Percentiles rank a stretch among this genome's conserved stretches.
Conservation (phyloP, 148 eudicot species). For the Drosera capensis region DNA sequence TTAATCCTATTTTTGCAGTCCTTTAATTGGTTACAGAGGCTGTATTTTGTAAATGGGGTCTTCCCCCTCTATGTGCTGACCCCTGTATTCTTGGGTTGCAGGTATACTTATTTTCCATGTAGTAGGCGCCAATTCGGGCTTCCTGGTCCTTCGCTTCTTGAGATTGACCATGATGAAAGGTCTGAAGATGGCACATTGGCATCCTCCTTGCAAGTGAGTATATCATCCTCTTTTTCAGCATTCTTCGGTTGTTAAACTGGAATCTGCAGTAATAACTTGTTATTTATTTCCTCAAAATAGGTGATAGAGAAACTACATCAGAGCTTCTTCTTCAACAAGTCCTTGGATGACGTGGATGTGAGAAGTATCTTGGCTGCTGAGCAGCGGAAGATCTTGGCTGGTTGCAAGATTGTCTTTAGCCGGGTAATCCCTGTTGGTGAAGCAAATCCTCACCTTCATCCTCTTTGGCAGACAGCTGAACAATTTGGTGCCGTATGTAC, state of each 20-base stretch:
- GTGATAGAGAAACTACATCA: conserved; percentile 84
- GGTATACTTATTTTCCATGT: conserved; percentile 91
- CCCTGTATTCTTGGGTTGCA: conserved; percentile 13
- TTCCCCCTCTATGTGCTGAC: conserved; percentile 5
- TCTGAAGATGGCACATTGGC: conserved; percentile 93
- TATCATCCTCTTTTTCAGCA: neutral
- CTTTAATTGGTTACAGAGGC: neutral
- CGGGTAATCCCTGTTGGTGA: conserved; percentile 89
- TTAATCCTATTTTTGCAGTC: neutral
- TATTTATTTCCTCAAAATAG: conserved; percentile 22
- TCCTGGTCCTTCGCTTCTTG: conserved; percentile 95
- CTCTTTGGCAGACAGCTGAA: conserved; percentile 93
- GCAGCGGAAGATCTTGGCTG: conserved; percentile 64
- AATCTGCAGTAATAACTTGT: conserved; percentile 1
- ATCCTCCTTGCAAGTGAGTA: conserved; percentile 69
- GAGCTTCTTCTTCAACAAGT: conserved; percentile 48
- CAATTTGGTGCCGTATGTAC: conserved; percentile 96
- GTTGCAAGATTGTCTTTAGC: conserved; percentile 84
- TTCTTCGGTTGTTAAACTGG: neutral
- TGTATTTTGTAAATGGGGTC: no score
- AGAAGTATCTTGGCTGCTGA: conserved; percentile 85
- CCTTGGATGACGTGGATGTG: conserved; percentile 84
- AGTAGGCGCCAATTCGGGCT: conserved; percentile 98
- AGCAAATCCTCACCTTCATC: conserved; percentile 74
- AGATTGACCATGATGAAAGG: conserved; percentile 91